phyloP scores from a whole-genome alignment of 1,139 yeast species.

The Saccharomycopsis hybrid region DNA sequence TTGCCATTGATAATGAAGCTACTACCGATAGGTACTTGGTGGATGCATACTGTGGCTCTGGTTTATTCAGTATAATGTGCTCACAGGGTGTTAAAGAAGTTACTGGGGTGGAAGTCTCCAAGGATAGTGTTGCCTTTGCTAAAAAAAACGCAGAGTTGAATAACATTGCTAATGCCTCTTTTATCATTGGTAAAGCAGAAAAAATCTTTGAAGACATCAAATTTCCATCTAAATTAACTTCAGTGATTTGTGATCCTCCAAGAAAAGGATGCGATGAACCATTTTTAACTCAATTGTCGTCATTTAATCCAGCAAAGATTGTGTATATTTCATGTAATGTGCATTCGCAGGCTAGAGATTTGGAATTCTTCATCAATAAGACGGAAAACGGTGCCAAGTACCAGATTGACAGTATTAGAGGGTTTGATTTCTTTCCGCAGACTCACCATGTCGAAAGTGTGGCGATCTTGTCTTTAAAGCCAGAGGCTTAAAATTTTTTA shows the following conservation, averaged over 20 bases:
- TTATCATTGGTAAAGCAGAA: conserved; percentile 90
- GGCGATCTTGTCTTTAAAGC: conserved; percentile 54
- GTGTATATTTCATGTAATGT: conserved; percentile 96
- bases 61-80: conserved; percentile 83
- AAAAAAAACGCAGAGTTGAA: conserved; percentile 71
- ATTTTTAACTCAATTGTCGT: conserved; percentile 78
- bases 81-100: conserved; percentile 73
- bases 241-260: conserved; percentile 96
- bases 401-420: conserved; percentile 74
- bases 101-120: conserved; percentile 91
- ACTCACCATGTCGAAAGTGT: conserved; percentile 97
- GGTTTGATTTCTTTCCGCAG: conserved; percentile 97
- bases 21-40: conserved; percentile 53
- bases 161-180: conserved; percentile 67
- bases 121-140: conserved; percentile 88
- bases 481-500: no score
- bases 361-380: conserved; percentile 70
- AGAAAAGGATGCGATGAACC: conserved; percentile 93
- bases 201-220: conserved; percentile 74
- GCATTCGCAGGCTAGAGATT: conserved; percentile 93
- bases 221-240: conserved; percentile 65
- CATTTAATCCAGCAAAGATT: conserved; percentile 74
- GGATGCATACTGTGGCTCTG: conserved; percentile 98
- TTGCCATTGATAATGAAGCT: conserved; percentile 41
- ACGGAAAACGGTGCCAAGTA: conserved; percentile 60